phyloP scores from a whole-genome alignment of 1,284 basidiomycete species.

The Rhodotorula sp. region DNA sequence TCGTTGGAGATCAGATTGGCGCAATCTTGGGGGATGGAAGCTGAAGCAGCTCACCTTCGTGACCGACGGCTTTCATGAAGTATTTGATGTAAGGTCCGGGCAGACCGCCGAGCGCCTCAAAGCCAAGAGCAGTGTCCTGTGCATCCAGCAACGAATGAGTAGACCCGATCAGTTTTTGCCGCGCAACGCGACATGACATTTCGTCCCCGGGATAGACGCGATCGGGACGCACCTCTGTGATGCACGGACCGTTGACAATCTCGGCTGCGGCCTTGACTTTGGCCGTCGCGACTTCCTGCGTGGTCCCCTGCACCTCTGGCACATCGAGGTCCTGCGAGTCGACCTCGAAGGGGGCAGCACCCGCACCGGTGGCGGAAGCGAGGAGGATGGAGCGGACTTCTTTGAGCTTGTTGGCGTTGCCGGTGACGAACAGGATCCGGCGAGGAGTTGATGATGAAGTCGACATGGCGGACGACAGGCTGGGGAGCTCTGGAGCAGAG shows the following conservation, averaged over 20 bases:
- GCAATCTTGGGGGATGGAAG: not conserved
- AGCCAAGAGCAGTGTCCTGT: constrained; percentile 85
- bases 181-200: not conserved
- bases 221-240: constrained; percentile 64
- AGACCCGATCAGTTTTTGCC: too few relatives aligned
- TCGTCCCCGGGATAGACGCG: not conserved
- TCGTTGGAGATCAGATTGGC: not conserved
- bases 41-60: constrained; percentile 58
- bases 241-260: constrained; percentile 74
- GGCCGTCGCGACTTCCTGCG: constrained; percentile 80
- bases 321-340: constrained; percentile 69
- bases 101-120: constrained; percentile 80
- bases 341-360: constrained; percentile 57
- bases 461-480: not conserved
- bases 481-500: too few relatives aligned
- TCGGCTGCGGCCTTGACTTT: constrained; percentile 85
- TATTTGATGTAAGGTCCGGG: constrained; percentile 98
- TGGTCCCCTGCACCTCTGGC: constrained; percentile 90
- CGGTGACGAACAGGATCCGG: constrained; percentile 62
- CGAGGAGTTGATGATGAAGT: constrained; percentile 2
- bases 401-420: constrained; percentile 87
- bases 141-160: too few relatives aligned
- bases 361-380: constrained; percentile 34
- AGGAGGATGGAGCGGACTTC: constrained; percentile 80
- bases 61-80: constrained; percentile 75